Percentiles rank a stretch among this genome's conserved stretches.
phyloP scores from a whole-genome alignment of 139 green algal species.

The Chlamydomonas incerta region DNA sequence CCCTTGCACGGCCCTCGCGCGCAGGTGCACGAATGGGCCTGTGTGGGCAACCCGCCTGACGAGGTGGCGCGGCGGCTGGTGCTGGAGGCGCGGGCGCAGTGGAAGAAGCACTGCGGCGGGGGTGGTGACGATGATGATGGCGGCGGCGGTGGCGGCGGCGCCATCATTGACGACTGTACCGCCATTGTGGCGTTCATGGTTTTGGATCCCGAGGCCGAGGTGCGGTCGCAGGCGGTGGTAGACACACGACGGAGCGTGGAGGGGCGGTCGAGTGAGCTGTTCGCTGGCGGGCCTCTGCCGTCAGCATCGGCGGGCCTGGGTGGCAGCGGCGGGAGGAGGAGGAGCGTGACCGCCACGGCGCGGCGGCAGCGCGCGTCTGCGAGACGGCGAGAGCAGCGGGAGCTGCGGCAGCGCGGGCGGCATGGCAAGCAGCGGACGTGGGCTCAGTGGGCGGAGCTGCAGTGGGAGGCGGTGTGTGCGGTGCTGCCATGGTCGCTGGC shows the following conservation, averaged over 20 bases:
- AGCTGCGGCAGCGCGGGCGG: too few relatives aligned
- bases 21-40: constrained; percentile 51
- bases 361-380: too few relatives aligned
- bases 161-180: constrained; percentile 41
- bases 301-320: too few relatives aligned
- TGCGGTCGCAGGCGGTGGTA: background rate
- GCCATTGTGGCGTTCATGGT: constrained; percentile 27
- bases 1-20: too few relatives aligned
- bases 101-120: constrained; percentile 5
- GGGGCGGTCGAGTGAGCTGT: background rate
- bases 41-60: constrained; percentile 1
- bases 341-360: too few relatives aligned
- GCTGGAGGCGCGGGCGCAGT: constrained; percentile 15
- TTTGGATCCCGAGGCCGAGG: background rate
- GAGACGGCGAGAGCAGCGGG: too few relatives aligned
- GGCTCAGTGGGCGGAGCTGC: background rate
- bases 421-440: background rate
- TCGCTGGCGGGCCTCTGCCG: too few relatives aligned
- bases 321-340: too few relatives aligned
- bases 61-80: constrained; percentile 36
- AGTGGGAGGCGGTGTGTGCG: background rate
- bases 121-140: background rate
- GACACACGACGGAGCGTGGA: background rate
- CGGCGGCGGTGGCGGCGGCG: background rate
- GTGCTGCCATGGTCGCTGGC: background rate